These are phyloP conservation scores for Dentipellis sp. DNA, from an alignment of 768 basidiomycete genomes.

Conservation along the genomic window DNA sequence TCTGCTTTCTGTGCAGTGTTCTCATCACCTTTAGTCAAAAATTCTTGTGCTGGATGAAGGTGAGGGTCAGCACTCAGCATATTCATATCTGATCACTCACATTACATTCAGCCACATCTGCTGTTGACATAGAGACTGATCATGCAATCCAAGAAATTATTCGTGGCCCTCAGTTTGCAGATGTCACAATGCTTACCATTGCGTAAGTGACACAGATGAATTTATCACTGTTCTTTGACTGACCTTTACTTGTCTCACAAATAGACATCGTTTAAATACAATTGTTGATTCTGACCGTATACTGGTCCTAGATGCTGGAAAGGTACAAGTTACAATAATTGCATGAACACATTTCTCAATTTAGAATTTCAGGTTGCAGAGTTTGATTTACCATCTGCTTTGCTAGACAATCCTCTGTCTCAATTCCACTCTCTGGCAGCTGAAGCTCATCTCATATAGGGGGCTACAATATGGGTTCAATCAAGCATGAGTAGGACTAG, in stretches of 20 bases:
- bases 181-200: constrained; percentile 81
- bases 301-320: constrained; percentile 75
- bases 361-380: constrained; percentile 48
- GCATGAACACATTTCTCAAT: background rate
- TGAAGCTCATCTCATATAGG: constrained; percentile 46
- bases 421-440: constrained; percentile 55
- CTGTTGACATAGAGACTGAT: constrained; percentile 88
- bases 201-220: constrained; percentile 42
- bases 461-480: too few relatives aligned
- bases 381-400: constrained; percentile 57
- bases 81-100: background rate
- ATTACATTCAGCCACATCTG: constrained; percentile 56
- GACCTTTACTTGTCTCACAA: background rate
- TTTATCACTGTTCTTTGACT: background rate
- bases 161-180: constrained; percentile 63
- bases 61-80: constrained; percentile 12
- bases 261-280: constrained; percentile 72
- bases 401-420: constrained; percentile 50
- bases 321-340: constrained; percentile 27
- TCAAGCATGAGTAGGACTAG: too few relatives aligned
- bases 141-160: constrained; percentile 84
- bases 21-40: constrained; percentile 34
- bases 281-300: constrained; percentile 77
- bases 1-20: constrained; percentile 21
- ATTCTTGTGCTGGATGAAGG: constrained; percentile 93